Evolutionary conservation across 2,329 filamentous ascomycete species (phyloP).

Genomic region (Alternaria arbusti): DNA sequence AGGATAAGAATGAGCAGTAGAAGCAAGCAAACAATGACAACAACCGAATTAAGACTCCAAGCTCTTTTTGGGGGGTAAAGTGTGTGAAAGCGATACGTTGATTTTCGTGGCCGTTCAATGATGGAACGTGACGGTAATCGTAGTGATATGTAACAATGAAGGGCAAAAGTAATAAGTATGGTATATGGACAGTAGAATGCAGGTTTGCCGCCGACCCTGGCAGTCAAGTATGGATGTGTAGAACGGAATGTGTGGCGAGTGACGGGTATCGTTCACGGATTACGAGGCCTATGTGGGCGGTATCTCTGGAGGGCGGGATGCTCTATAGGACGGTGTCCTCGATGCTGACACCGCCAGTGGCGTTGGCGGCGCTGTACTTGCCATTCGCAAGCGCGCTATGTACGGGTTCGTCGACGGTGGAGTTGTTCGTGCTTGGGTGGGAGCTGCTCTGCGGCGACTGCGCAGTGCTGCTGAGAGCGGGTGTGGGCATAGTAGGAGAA

Average conservation of each 20-base stretch:
- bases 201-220: slow-evolving; percentile 14
- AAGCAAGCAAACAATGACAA: not conserved
- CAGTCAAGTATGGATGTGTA: slow-evolving; percentile 8
- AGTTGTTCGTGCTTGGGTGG: slow-evolving; percentile 68
- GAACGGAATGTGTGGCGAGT: slow-evolving; percentile 3
- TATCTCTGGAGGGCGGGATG: not conserved
- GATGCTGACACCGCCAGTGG: slow-evolving; percentile 25
- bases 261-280: slow-evolving; percentile 8
- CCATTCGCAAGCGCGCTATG: slow-evolving; percentile 20
- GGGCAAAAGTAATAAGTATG: slow-evolving; percentile 15
- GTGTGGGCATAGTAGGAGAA: slow-evolving; percentile 51
- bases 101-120: not conserved
- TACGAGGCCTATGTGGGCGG: not conserved
- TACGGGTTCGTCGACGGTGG: slow-evolving; percentile 57
- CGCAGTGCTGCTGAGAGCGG: slow-evolving; percentile 72
- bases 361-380: slow-evolving; percentile 19
- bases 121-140: not conserved
- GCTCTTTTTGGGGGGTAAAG: not conserved
- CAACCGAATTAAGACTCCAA: not conserved
- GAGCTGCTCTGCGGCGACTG: slow-evolving; percentile 73
- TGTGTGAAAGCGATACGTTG: not conserved
- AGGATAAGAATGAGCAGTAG: not conserved
- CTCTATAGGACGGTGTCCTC: slow-evolving; percentile 16
- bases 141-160: slow-evolving; percentile 13
- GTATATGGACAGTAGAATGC: slow-evolving; percentile 37